Percentiles rank a stretch among this genome's conserved stretches.
Evolutionary conservation across 495 filamentous ascomycete genomes (phyloP).

Genomic region (Parathielavia appendiculata): DNA sequence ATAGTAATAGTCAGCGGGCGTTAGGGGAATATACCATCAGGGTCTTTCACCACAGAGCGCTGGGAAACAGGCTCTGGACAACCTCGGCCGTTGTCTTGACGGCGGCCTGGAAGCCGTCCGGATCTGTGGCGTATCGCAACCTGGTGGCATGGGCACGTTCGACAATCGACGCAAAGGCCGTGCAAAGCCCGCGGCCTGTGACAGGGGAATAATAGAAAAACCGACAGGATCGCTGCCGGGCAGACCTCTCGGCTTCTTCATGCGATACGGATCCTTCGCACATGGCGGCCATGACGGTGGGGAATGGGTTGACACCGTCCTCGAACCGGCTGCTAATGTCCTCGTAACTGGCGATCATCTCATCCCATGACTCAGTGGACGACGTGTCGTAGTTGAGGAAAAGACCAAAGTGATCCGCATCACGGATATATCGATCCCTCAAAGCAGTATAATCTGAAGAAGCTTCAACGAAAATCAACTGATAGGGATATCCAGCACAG

Average conservation of each 20-base stretch:
- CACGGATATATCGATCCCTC: background rate
- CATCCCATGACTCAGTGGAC: background rate
- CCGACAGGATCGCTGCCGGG: background rate
- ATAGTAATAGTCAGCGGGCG: no score
- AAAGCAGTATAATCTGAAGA: background rate
- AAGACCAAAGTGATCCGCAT: background rate
- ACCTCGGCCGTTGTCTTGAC: background rate
- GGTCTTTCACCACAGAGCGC: no score
- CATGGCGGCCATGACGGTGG: background rate
- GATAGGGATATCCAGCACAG: background rate
- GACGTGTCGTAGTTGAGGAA: background rate
- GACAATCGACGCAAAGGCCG: background rate
- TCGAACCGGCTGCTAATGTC: background rate
- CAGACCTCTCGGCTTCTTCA: background rate
- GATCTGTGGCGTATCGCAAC: background rate
- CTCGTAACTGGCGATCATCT: background rate
- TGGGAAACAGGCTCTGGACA: background rate
- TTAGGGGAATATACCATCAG: no score
- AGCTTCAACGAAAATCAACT: background rate
- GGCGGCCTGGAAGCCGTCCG: conserved; percentile 1
- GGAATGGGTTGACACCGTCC: background rate
- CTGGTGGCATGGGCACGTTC: background rate
- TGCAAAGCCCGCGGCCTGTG: background rate
- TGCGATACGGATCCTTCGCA: background rate
- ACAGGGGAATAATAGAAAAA: background rate